Evolutionary conservation across 805 yeast species (phyloP).

Genomic region (Kodamaea lidongshanica): DNA sequence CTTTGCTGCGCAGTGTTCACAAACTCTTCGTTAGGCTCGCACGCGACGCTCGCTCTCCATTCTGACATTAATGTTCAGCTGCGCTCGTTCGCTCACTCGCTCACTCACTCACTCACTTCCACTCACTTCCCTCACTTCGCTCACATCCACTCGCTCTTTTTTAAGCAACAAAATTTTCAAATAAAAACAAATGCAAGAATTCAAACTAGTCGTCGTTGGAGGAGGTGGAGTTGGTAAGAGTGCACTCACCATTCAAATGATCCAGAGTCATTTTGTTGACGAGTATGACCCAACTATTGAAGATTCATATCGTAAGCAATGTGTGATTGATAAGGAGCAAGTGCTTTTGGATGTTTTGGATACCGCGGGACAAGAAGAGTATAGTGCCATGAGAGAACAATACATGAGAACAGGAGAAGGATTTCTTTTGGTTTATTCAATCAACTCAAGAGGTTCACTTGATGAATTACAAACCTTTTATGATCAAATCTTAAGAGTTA

Average conservation of each 20-base stretch:
- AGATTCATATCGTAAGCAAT: slow-evolving; percentile 82
- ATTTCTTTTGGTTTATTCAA: slow-evolving; percentile 79
- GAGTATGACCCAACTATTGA: slow-evolving; percentile 99
- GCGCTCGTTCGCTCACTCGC: too few species aligned
- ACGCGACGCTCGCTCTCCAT: too few species aligned
- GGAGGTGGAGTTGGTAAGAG: slow-evolving; percentile 99
- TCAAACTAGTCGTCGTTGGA: slow-evolving; percentile 92
- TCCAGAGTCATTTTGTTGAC: slow-evolving; percentile 91
- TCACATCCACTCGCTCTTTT: too few species aligned
- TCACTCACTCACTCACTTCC: too few species aligned
- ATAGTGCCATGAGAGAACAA: slow-evolving; percentile 78
- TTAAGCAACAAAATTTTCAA: slow-evolving; percentile 1
- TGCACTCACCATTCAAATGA: slow-evolving; percentile 90
- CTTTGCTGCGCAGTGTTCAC: too few species aligned
- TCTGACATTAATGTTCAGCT: too few species aligned
- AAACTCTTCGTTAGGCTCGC: too few species aligned
- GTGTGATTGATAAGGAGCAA: slow-evolving; percentile 73
- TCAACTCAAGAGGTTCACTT: slow-evolving; percentile 78
- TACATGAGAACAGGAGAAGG: slow-evolving; percentile 97
- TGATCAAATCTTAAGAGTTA: slow-evolving; percentile 73
- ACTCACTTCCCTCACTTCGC: too few species aligned
- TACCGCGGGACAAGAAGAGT: slow-evolving; percentile 98
- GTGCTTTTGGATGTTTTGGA: slow-evolving; percentile 70
- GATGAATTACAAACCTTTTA: slow-evolving; percentile 75
- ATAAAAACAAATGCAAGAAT: slow-evolving; percentile 51